These are phyloP conservation scores for Rhodotorula sp. DNA, from an alignment of 1,284 basidiomycete species.

Conservation along the genomic window DNA sequence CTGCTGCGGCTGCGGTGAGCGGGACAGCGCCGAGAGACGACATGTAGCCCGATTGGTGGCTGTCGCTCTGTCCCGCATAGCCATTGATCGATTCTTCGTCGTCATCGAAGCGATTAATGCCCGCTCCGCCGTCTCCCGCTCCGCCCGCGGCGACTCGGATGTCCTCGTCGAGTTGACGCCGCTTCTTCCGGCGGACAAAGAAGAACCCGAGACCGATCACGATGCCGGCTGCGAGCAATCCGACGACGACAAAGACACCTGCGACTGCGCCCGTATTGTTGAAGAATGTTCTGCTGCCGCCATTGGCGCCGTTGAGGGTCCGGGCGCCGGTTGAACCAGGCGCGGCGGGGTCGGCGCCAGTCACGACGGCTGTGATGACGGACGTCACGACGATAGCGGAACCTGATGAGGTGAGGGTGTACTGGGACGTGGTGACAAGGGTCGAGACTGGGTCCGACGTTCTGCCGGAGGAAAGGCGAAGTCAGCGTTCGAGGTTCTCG, in stretches of 20 bases:
- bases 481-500: neutral
- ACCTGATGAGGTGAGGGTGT: slow-evolving; percentile 36
- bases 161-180: slow-evolving; percentile 43
- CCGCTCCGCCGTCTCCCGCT: slow-evolving; percentile 45
- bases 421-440: slow-evolving; percentile 18
- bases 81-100: slow-evolving; percentile 3
- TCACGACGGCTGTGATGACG: slow-evolving; percentile 35
- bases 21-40: slow-evolving; percentile 15
- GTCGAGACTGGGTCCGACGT: slow-evolving; percentile 10
- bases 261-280: slow-evolving; percentile 46
- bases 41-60: slow-evolving; percentile 15
- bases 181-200: slow-evolving; percentile 36
- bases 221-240: slow-evolving; percentile 39
- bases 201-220: slow-evolving; percentile 39
- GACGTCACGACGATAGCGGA: slow-evolving; percentile 37
- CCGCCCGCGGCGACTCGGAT: slow-evolving; percentile 44
- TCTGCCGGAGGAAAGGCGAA: neutral
- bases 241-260: slow-evolving; percentile 44
- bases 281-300: slow-evolving; percentile 40
- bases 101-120: slow-evolving; percentile 40
- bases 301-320: slow-evolving; percentile 31
- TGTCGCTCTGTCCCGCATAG: slow-evolving; percentile 4
- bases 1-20: slow-evolving; percentile 8
- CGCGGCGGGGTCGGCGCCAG: slow-evolving; percentile 9
- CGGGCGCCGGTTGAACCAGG: slow-evolving; percentile 3